Conservation (phyloP, 2,329 filamentous ascomycete genomes). For the Diaporthe citri region DNA sequence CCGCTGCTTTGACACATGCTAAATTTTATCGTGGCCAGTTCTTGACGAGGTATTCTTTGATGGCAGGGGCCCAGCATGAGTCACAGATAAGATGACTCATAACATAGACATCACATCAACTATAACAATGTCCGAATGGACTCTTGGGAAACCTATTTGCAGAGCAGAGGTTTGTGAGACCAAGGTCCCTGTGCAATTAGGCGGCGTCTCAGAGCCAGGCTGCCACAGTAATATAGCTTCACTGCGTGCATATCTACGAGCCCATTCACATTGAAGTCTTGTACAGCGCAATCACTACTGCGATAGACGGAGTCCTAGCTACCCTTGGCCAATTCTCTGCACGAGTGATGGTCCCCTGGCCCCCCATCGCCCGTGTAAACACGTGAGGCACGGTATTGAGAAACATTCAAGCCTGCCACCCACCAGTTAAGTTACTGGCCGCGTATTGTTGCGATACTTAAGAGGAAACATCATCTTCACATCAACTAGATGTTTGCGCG, state of each 20-base stretch:
- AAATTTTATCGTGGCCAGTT: background rate
- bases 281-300: background rate
- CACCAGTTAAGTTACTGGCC: background rate
- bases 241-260: background rate
- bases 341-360: background rate
- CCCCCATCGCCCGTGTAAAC: background rate
- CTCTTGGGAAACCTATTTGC: background rate
- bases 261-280: background rate
- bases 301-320: background rate
- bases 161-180: background rate
- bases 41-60: background rate
- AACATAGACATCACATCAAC: background rate
- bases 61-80: background rate
- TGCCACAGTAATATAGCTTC: background rate
- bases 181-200: background rate
- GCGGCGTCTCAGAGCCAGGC: too few species aligned
- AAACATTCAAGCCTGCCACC: background rate
- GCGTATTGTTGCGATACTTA: background rate
- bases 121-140: background rate
- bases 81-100: background rate
- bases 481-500: background rate
- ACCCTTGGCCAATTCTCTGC: background rate
- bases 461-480: background rate
- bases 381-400: background rate
- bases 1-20: background rate